These are phyloP conservation scores for Aspergillus costaricaensis DNA, from an alignment of 2,329 filamentous ascomycete species.

Conservation along the genomic window DNA sequence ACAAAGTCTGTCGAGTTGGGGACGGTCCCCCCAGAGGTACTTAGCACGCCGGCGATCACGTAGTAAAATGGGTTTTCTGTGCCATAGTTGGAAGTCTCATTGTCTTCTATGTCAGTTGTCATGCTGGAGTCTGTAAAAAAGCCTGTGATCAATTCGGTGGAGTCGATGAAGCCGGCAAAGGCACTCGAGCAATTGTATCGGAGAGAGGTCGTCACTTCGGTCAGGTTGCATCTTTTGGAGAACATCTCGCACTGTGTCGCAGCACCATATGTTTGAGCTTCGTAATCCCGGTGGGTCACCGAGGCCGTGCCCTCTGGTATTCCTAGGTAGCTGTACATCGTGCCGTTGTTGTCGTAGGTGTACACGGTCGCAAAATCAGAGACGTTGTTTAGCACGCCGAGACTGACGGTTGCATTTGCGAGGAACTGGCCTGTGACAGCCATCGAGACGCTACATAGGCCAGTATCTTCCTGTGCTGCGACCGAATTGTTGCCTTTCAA, in stretches of 20 bases:
- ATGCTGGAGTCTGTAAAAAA: conserved; percentile 5
- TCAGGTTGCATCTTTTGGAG: conserved; percentile 21
- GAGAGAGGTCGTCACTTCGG: background rate
- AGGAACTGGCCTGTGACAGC: background rate
- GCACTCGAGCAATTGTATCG: background rate
- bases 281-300: conserved; percentile 17
- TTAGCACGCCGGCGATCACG: background rate
- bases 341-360: background rate
- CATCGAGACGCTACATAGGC: background rate
- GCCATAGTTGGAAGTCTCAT: background rate
- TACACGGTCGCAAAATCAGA: background rate
- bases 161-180: background rate
- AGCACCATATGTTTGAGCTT: conserved; percentile 21
- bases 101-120: background rate
- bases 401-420: background rate
- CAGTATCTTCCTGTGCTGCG: background rate
- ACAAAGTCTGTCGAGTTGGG: conserved; percentile 10
- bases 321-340: background rate
- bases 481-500: background rate
- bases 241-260: conserved; percentile 21
- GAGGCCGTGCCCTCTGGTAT: background rate
- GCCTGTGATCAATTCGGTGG: background rate
- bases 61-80: conserved; percentile 9
- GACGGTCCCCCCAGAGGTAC: background rate
- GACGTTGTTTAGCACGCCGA: background rate